A percentile compares a stretch with the other conserved stretches of the same genome.
Conservation (phyloP, 2,329 filamentous ascomycete species). For the Ciborinia camelliae region DNA sequence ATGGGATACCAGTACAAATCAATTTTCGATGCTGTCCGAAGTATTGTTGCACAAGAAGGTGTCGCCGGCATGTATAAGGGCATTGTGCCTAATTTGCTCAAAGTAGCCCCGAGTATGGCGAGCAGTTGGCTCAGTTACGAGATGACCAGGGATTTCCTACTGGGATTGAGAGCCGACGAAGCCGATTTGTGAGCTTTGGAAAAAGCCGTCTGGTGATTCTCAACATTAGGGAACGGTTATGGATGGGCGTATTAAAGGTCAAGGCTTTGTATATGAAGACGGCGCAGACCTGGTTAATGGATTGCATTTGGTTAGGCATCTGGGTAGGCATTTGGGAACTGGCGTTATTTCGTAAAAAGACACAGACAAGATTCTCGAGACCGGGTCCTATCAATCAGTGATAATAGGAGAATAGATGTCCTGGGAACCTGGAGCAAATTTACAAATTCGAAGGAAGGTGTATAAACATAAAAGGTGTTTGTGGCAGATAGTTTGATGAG, state of each 20-base stretch:
- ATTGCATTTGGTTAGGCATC: constrained; percentile 32
- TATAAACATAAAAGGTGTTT: constrained; percentile 6
- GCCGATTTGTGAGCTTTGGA: constrained; percentile 26
- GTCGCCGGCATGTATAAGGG: constrained; percentile 88
- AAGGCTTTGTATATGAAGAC: constrained; percentile 35
- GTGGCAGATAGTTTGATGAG: not conserved
- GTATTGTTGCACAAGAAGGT: constrained; percentile 83
- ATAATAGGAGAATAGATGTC: constrained; percentile 26
- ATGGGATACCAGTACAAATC: constrained; percentile 96
- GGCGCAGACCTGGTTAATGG: constrained; percentile 21
- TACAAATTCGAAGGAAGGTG: constrained; percentile 3
- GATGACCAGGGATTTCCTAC: constrained; percentile 81
- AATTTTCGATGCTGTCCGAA: constrained; percentile 75
- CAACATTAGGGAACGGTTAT: constrained; percentile 6
- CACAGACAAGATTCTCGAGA: constrained; percentile 25
- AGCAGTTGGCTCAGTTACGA: constrained; percentile 98
- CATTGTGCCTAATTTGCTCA: constrained; percentile 89
- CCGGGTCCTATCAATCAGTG: constrained; percentile 20
- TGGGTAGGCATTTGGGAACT: constrained; percentile 34
- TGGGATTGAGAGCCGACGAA: constrained; percentile 52
- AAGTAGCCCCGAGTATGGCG: constrained; percentile 97
- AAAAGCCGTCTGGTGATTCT: constrained; percentile 7
- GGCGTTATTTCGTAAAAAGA: constrained; percentile 34
- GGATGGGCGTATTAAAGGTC: constrained; percentile 21
- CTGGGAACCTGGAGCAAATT: constrained; percentile 1